Percentiles rank a stretch among this genome's conserved stretches.
These are phyloP conservation scores for Astrocystis sublimbata DNA, from an alignment of 495 filamentous ascomycete genomes.

Conservation along the genomic window DNA sequence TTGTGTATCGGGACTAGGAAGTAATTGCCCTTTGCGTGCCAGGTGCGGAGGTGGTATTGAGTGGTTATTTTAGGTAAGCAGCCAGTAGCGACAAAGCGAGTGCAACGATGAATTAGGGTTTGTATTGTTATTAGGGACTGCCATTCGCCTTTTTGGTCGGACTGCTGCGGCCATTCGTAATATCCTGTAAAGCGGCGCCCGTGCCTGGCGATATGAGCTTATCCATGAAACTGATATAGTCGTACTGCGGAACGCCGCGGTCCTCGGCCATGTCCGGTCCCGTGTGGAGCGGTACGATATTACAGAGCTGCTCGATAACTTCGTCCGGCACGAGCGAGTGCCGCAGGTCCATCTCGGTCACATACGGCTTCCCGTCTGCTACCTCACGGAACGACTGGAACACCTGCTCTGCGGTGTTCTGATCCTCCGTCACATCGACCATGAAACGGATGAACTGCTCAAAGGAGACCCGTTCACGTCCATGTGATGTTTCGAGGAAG, in stretches of 20 bases:
- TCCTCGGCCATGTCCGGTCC: conserved; percentile 81
- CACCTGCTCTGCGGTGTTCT: conserved; percentile 97
- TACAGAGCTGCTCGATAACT: conserved; percentile 85
- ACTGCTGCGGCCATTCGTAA: conserved; percentile 33
- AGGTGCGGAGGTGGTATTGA: conserved; percentile 1
- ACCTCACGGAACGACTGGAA: conserved; percentile 97
- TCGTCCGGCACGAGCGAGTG: conserved; percentile 95
- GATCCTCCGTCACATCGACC: conserved; percentile 97
- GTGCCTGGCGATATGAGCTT: conserved; percentile 54
- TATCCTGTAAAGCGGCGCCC: conserved; percentile 28
- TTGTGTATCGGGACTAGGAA: not conserved
- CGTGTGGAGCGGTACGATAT: conserved; percentile 77
- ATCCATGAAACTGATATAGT: conserved; percentile 94
- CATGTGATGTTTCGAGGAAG: conserved; percentile 76
- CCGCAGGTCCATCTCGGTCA: conserved; percentile 93
- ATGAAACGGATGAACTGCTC: conserved; percentile 99
- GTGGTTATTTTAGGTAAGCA: not conserved
- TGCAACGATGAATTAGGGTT: not conserved
- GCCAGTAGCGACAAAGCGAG: conserved; percentile 1
- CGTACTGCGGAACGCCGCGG: conserved; percentile 74
- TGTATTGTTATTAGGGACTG: not conserved
- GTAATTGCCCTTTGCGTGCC: not conserved
- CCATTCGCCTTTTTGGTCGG: conserved; percentile 38
- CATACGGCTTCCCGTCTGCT: conserved; percentile 97
- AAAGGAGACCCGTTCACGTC: conserved; percentile 78